These are phyloP conservation scores for Xerocomus amazonicus DNA, from an alignment of 1,284 basidiomycete species.

Conservation along the genomic window DNA sequence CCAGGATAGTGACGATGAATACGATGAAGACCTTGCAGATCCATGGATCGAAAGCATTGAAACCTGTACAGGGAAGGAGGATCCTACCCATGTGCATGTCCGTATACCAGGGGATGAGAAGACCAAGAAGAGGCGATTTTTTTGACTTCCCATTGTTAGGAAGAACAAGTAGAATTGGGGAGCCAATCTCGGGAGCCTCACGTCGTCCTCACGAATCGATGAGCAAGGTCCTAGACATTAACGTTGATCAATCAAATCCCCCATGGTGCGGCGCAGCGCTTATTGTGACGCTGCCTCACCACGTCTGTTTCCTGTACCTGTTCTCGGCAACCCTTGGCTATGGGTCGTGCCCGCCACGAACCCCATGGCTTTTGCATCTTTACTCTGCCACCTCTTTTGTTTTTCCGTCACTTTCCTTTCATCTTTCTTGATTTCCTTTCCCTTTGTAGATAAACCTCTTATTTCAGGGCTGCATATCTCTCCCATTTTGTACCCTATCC, in stretches of 20 bases:
- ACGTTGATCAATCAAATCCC: constrained; percentile 11
- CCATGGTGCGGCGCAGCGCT: not conserved
- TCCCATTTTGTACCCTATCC: constrained; percentile 4
- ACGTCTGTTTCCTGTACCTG: not conserved
- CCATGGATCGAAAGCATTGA: constrained; percentile 74
- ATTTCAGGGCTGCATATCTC: constrained; percentile 7
- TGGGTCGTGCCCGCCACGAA: not conserved
- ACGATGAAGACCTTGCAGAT: constrained; percentile 72
- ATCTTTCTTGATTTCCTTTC: not conserved
- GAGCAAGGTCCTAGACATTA: not conserved
- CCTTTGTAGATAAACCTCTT: not conserved
- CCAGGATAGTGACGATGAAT: constrained; percentile 53
- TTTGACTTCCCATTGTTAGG: constrained; percentile 35
- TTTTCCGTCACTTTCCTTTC: not conserved
- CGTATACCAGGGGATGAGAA: constrained; percentile 72
- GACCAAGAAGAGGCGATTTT: constrained; percentile 65
- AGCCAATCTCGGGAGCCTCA: constrained; percentile 8
- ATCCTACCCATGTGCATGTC: constrained; percentile 60
- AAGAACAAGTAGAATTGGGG: constrained; percentile 1
- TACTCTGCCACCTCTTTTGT: not conserved
- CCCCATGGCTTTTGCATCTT: not conserved
- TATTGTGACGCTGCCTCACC: not conserved
- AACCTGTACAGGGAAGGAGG: constrained; percentile 60
- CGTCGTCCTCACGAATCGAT: constrained; percentile 17
- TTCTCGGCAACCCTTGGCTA: not conserved